Evolutionary conservation across 208 protist genomes (phyloP).

Genomic region (Naegleria fowleri): DNA sequence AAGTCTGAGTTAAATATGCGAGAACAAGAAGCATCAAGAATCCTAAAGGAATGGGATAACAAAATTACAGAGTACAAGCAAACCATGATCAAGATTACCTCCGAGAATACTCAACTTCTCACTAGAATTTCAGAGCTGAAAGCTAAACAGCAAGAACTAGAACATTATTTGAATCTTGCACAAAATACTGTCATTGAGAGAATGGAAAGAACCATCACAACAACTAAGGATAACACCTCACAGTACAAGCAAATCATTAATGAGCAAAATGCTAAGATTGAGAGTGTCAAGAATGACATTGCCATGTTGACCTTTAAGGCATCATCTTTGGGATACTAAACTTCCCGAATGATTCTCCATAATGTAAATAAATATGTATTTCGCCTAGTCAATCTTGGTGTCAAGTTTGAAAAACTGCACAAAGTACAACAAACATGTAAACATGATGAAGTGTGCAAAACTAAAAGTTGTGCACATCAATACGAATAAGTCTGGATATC

Average conservation of each 20-base stretch:
- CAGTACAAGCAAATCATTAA: neutral
- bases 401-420: neutral
- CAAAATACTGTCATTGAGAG: neutral
- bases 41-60: conserved; percentile 27
- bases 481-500: conserved; percentile 44
- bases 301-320: neutral
- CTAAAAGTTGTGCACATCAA: conserved; percentile 41
- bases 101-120: conserved; percentile 36
- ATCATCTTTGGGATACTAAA: neutral
- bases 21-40: conserved; percentile 22
- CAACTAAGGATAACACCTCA: too few relatives aligned
- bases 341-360: too few relatives aligned
- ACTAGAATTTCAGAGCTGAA: conserved; percentile 33
- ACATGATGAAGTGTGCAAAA: conserved; percentile 21
- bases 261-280: neutral
- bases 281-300: neutral
- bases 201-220: neutral
- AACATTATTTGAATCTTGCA: conserved; percentile 8
- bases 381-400: neutral
- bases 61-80: conserved; percentile 21
- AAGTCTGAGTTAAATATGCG: conserved; percentile 29
- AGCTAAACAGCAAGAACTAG: conserved; percentile 31
- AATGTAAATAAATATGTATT: too few relatives aligned
- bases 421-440: neutral
- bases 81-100: neutral